Conservation (phyloP, 1,139 yeast species). For the Hemisphaericaspora xylofermentans region DNA sequence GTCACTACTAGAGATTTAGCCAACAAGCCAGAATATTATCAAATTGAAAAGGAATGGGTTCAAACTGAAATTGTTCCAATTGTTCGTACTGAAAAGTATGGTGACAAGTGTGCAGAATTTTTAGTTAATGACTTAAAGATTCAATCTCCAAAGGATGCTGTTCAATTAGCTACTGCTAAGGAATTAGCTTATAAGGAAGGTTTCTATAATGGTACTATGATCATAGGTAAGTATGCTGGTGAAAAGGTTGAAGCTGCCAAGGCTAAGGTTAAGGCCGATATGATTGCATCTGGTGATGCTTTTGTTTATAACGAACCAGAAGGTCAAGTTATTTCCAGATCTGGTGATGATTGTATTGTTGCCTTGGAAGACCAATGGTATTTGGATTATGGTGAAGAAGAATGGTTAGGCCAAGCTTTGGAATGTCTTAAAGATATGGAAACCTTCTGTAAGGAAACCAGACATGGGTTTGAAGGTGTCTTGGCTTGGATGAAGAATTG, state of each 20-base stretch:
- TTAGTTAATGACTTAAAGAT: conserved; percentile 86
- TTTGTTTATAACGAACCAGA: conserved; percentile 96
- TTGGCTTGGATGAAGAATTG: conserved; percentile 97
- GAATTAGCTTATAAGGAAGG: conserved; percentile 97
- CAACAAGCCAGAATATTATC: conserved; percentile 89
- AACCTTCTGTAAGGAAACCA: conserved; percentile 79
- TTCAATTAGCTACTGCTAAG: conserved; percentile 86
- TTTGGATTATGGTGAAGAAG: conserved; percentile 93
- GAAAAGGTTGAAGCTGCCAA: conserved; percentile 90
- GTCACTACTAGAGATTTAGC: conserved; percentile 80
- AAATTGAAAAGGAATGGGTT: conserved; percentile 87
- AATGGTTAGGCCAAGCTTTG: conserved; percentile 84
- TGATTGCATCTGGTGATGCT: conserved; percentile 75
- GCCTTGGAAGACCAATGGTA: conserved; percentile 99
- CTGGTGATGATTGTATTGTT: conserved; percentile 96
- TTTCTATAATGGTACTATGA: conserved; percentile 84
- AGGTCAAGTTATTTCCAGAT: conserved; percentile 82
- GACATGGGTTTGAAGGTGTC: conserved; percentile 91
- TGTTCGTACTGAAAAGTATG: conserved; percentile 80
- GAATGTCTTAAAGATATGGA: conserved; percentile 79
- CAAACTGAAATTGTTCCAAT: conserved; percentile 69
- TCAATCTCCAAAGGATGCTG: conserved; percentile 90
- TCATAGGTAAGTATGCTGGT: conserved; percentile 80
- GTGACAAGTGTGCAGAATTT: conserved; percentile 83
- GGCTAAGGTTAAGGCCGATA: conserved; percentile 78